These are phyloP conservation scores for Sarcodon aspratus DNA, from an alignment of 768 basidiomycete species.

Conservation along the genomic window DNA sequence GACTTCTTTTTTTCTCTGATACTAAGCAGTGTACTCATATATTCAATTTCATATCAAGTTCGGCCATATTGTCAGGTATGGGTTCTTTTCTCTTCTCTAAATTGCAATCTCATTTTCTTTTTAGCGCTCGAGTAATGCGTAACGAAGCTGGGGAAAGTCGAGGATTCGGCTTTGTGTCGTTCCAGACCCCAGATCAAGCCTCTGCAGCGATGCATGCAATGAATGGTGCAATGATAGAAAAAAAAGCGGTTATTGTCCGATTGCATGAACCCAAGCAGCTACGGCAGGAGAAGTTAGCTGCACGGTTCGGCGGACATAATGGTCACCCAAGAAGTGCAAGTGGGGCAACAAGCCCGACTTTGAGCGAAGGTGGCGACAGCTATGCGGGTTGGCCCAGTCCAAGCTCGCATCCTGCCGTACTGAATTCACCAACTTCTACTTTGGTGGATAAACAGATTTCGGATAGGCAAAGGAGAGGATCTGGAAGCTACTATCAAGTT, in stretches of 20 bases:
- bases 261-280: constrained; percentile 87
- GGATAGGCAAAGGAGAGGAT: constrained; percentile 64
- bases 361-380: constrained; percentile 73
- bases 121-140: constrained; percentile 88
- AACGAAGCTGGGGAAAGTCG: constrained; percentile 73
- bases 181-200: constrained; percentile 75
- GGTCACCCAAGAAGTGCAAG: constrained; percentile 73
- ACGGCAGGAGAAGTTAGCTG: constrained; percentile 82
- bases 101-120: background rate
- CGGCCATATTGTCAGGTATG: constrained; percentile 81
- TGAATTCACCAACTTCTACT: constrained; percentile 36
- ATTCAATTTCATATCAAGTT: constrained; percentile 33
- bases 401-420: constrained; percentile 35
- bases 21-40: constrained; percentile 7
- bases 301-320: constrained; percentile 64
- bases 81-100: background rate
- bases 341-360: constrained; percentile 78
- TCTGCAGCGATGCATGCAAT: constrained; percentile 63
- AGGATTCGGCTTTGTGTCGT: constrained; percentile 89
- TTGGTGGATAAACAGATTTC: constrained; percentile 31
- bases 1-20: constrained; percentile 8
- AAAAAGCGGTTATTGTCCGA: constrained; percentile 75
- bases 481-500: constrained; percentile 83
- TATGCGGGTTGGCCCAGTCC: constrained; percentile 69
- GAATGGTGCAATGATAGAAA: constrained; percentile 65